Conservation (phyloP, 805 yeast genomes). For the Kodamaea sagamina region DNA sequence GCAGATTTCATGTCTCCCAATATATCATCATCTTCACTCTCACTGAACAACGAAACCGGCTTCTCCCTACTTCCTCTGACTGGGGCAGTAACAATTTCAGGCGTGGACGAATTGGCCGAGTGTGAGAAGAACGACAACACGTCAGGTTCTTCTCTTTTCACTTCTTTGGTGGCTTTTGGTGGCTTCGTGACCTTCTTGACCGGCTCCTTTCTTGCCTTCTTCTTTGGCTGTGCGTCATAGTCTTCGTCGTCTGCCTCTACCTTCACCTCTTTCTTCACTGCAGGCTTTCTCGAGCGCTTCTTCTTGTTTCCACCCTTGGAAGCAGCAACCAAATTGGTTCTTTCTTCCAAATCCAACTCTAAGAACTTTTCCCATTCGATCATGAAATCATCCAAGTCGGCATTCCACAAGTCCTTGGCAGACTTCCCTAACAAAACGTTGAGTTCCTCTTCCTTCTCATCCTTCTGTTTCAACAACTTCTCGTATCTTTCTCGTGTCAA, state of each 20-base stretch:
- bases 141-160: conserved; percentile 15
- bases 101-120: conserved; percentile 8
- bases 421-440: conserved; percentile 61
- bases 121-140: conserved; percentile 21
- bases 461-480: conserved; percentile 69
- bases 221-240: conserved; percentile 9
- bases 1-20: conserved; percentile 16
- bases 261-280: conserved; percentile 13
- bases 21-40: conserved; percentile 39
- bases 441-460: conserved; percentile 70
- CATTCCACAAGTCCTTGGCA: conserved; percentile 87
- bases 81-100: conserved; percentile 1
- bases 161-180: conserved; percentile 1
- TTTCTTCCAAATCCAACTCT: conserved; percentile 60
- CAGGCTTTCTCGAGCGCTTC: conserved; percentile 15
- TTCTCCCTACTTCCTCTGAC: conserved; percentile 11
- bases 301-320: conserved; percentile 11
- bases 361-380: conserved; percentile 68
- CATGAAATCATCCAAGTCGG: conserved; percentile 75
- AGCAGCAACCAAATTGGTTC: conserved; percentile 50
- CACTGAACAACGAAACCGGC: conserved; percentile 26
- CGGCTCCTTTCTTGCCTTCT: conserved; percentile 7
- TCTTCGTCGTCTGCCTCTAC: conserved; percentile 2
- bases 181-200: conserved; percentile 12
- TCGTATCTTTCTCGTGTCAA: conserved; percentile 88